These are phyloP conservation scores for Diaporthe vaccinii DNA, from an alignment of 2,329 filamentous ascomycete species.

Conservation along the genomic window DNA sequence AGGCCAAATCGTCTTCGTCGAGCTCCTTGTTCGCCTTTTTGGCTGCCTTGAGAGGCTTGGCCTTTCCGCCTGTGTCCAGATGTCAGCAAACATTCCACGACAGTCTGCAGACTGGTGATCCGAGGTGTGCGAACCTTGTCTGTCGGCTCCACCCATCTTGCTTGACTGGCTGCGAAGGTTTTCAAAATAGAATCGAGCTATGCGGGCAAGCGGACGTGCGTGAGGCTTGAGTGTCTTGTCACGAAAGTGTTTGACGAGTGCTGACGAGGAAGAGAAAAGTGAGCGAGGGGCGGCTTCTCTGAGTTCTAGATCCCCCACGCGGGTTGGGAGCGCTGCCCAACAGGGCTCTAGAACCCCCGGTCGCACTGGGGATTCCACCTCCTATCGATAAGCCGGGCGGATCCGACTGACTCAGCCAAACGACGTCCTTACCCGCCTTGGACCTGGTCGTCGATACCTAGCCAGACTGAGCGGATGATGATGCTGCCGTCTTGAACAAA, in stretches of 20 bases:
- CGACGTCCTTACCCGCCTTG: slow-evolving; percentile 22
- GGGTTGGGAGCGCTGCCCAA: background rate
- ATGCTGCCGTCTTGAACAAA: background rate
- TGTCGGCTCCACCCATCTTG: slow-evolving; percentile 75
- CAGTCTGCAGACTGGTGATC: background rate
- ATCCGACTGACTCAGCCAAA: slow-evolving; percentile 28
- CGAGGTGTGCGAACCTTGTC: slow-evolving; percentile 67
- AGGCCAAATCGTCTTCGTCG: slow-evolving; percentile 89
- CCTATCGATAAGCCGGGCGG: slow-evolving; percentile 26
- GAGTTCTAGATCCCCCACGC: slow-evolving; percentile 3
- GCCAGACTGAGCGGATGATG: background rate
- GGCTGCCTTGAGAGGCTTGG: slow-evolving; percentile 86
- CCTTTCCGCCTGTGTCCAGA: slow-evolving; percentile 76
- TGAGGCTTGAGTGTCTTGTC: background rate
- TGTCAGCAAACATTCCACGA: slow-evolving; percentile 22
- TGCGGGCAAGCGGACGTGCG: background rate
- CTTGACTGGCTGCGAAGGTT: background rate
- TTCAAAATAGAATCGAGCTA: background rate
- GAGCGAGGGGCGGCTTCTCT: background rate
- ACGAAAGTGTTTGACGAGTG: background rate
- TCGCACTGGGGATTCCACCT: background rate
- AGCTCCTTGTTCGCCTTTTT: slow-evolving; percentile 89
- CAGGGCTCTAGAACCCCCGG: background rate
- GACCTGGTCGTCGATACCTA: background rate
- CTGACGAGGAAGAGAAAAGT: slow-evolving; percentile 16